Evolutionary conservation across 208 protist genomes (phyloP).

Genomic region (Blastocrithidia nonstop): DNA sequence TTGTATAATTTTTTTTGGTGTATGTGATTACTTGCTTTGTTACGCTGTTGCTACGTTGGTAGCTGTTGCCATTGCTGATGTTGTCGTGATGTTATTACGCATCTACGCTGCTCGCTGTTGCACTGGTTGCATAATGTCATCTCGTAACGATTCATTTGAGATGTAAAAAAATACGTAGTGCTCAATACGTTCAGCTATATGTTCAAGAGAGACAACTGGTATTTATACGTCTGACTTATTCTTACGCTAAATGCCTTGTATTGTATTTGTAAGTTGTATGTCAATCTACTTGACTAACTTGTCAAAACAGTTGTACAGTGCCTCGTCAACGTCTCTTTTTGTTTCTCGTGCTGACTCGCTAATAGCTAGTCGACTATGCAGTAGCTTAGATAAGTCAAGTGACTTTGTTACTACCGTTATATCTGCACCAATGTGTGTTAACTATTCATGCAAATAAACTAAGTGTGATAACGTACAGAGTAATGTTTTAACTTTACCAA

Average conservation of each 20-base stretch:
- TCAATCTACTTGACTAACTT: slow-evolving; percentile 37
- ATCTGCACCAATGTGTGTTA: slow-evolving; percentile 62
- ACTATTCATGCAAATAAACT: slow-evolving; percentile 49
- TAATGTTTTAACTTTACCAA: slow-evolving; percentile 24
- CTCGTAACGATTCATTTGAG: too few relatives aligned
- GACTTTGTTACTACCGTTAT: slow-evolving; percentile 68
- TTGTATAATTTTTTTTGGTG: too few relatives aligned
- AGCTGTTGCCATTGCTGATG: too few relatives aligned
- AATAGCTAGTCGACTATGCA: slow-evolving; percentile 45
- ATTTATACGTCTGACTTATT: slow-evolving; percentile 40
- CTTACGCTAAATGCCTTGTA: too few relatives aligned
- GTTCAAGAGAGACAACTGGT: slow-evolving; percentile 7
- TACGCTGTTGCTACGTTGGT: neutral
- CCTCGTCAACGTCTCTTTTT: slow-evolving; percentile 64
- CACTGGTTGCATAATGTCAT: slow-evolving; percentile 1
- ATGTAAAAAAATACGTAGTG: too few relatives aligned
- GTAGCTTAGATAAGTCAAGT: slow-evolving; percentile 47
- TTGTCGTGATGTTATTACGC: neutral
- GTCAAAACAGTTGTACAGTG: slow-evolving; percentile 43
- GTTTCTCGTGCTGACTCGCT: slow-evolving; percentile 66
- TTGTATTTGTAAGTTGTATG: too few relatives aligned
- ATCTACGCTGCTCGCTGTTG: neutral
- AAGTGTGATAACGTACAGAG: slow-evolving; percentile 66
- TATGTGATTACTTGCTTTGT: too few relatives aligned
- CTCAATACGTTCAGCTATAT: too few relatives aligned